phyloP scores from a whole-genome alignment of 2,329 filamentous ascomycete species.

The Diatrype stigma region DNA sequence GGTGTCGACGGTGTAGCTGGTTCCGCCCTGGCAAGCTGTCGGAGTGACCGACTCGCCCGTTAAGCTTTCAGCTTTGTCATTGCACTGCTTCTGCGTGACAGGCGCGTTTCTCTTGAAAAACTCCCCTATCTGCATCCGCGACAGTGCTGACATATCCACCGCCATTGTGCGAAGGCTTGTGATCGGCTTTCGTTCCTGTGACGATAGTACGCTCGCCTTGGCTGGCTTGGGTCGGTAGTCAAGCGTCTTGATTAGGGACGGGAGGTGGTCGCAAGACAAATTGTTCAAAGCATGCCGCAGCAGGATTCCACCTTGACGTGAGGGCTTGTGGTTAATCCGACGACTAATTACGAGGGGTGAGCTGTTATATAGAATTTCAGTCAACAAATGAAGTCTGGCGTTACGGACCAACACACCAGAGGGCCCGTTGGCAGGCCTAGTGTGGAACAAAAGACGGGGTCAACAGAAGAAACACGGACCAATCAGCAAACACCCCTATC shows the following conservation, averaged over 20 bases:
- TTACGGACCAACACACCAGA: too few species aligned
- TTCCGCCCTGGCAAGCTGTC: slow-evolving; percentile 8
- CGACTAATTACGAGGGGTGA: too few species aligned
- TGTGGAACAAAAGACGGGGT: too few species aligned
- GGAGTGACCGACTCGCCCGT: slow-evolving; percentile 4
- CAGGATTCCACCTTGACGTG: too few species aligned
- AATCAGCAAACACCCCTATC: too few species aligned
- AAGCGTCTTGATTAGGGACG: not conserved
- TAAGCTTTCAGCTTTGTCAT: slow-evolving; percentile 5
- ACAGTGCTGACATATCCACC: slow-evolving; percentile 5
- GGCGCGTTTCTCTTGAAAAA: slow-evolving; percentile 7
- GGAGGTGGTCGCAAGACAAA: not conserved
- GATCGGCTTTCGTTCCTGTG: not conserved
- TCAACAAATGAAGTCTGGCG: too few species aligned
- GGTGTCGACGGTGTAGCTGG: slow-evolving; percentile 11
- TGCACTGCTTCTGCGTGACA: slow-evolving; percentile 9
- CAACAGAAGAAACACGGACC: too few species aligned
- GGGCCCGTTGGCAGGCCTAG: too few species aligned
- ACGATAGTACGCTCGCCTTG: not conserved
- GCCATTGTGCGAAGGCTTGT: slow-evolving; percentile 4
- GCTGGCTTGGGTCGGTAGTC: not conserved
- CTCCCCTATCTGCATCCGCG: slow-evolving; percentile 5
- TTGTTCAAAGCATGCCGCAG: too few species aligned
- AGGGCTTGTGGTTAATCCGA: too few species aligned
- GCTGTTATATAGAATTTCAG: too few species aligned